These are phyloP conservation scores for Rhizophagus clarus DNA, from an alignment of 192 early-diverging fungal species.

Conservation along the genomic window DNA sequence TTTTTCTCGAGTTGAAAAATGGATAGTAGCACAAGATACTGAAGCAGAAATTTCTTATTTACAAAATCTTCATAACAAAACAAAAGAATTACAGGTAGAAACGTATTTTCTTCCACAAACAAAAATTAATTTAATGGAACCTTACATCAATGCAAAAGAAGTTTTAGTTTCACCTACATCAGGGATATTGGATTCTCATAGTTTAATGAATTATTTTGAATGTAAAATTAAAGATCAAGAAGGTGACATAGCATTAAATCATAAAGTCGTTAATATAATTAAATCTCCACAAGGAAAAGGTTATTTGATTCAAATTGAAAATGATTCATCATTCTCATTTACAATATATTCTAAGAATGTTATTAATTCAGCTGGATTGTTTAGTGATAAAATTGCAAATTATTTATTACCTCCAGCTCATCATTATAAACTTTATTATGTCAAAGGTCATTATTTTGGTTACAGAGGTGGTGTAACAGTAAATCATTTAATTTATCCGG, in stretches of 20 bases:
- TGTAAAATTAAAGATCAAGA: constrained; percentile 50
- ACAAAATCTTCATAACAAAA: constrained; percentile 55
- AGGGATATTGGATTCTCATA: constrained; percentile 83
- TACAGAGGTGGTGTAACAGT: constrained; percentile 47
- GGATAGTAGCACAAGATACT: constrained; percentile 70
- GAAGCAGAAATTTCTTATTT: constrained; percentile 56
- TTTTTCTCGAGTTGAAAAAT: constrained; percentile 66
- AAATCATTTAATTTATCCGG: constrained; percentile 76
- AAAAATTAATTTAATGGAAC: constrained; percentile 55
- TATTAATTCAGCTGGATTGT: constrained; percentile 80
- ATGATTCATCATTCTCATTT: constrained; percentile 40
- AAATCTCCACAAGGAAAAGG: constrained; percentile 17
- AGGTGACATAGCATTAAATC: constrained; percentile 56
- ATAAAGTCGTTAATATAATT: constrained; percentile 50
- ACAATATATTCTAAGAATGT: constrained; percentile 58
- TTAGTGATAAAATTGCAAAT: constrained; percentile 64
- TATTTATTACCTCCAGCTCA: constrained; percentile 29
- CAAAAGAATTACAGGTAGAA: constrained; percentile 53
- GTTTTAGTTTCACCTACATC: constrained; percentile 73
- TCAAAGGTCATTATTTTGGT: constrained; percentile 81
- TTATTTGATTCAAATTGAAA: constrained; percentile 56
- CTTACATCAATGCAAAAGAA: constrained; percentile 53
- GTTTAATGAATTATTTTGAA: constrained; percentile 65
- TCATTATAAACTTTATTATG: constrained; percentile 66
- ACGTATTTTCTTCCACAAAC: constrained; percentile 50